A percentile compares a stretch with the other conserved stretches of the same genome.
phyloP scores from a whole-genome alignment of 441 rosid species.

The Jatropha podagrica region DNA sequence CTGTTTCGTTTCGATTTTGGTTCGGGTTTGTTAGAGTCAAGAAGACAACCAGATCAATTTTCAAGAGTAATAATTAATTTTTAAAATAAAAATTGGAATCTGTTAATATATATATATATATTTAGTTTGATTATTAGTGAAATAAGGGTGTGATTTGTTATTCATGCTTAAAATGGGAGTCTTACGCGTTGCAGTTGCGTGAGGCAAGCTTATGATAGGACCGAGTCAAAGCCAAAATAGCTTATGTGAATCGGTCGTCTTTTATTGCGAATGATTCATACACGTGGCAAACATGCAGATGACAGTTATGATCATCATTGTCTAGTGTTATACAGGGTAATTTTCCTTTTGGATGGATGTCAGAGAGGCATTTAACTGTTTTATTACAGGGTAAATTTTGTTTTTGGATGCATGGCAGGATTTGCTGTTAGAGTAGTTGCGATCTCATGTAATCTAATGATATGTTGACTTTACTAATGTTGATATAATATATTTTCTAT shows the following conservation, averaged over 20 bases:
- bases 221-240: conserved; percentile 34
- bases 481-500: no score
- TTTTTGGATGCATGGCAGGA: neutral
- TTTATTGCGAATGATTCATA: neutral
- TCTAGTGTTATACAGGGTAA: neutral
- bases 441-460: no score
- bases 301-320: neutral
- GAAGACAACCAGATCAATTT: neutral
- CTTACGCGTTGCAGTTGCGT: conserved; percentile 17
- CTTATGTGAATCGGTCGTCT: conserved; percentile 6
- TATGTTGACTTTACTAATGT: no score
- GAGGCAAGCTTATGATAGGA: conserved; percentile 8
- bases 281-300: conserved; percentile 42
- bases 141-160: neutral
- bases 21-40: neutral
- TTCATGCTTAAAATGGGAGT: conserved; percentile 20
- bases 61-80: neutral
- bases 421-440: no score
- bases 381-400: neutral
- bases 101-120: neutral
- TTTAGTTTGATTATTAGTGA: conserved; percentile 5
- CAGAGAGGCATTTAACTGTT: no score
- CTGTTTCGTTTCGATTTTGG: conserved; percentile 2
- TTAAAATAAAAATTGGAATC: neutral
- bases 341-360: neutral